Percentiles rank a stretch among this genome's conserved stretches.
Conservation (phyloP, 148 eudicot species). For the Silene uniflora region DNA sequence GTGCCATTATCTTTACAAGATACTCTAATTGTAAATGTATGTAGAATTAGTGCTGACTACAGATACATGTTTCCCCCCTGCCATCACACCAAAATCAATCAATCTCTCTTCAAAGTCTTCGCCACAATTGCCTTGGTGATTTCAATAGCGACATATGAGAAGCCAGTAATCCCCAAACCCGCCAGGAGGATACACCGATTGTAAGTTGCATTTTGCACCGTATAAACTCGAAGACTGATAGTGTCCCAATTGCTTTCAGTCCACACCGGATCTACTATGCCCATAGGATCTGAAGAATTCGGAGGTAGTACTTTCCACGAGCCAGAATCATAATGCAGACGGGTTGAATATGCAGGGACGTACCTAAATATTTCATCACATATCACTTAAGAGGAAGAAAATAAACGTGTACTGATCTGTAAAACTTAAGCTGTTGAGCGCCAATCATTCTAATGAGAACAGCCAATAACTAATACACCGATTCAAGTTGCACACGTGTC, state of each 20-base stretch:
- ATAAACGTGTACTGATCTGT: not conserved
- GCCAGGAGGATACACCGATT: constrained; percentile 52
- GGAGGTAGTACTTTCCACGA: constrained; percentile 63
- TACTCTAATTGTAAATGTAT: no score
- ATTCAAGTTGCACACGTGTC: not conserved
- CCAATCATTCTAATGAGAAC: not conserved
- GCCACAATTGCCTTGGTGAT: constrained; percentile 46
- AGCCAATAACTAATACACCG: not conserved
- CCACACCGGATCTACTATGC: constrained; percentile 72
- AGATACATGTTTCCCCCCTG: not conserved
- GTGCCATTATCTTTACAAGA: not conserved
- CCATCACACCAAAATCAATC: not conserved
- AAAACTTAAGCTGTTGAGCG: not conserved
- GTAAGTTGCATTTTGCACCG: constrained; percentile 47
- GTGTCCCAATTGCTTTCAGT: constrained; percentile 91
- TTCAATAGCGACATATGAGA: constrained; percentile 51
- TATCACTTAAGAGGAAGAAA: not conserved
- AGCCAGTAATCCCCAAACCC: constrained; percentile 59
- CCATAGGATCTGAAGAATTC: constrained; percentile 70
- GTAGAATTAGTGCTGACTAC: not conserved
- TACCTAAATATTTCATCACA: constrained; percentile 46
- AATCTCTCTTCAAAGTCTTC: constrained; percentile 78
- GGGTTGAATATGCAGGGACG: constrained; percentile 85
- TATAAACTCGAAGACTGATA: constrained; percentile 57
- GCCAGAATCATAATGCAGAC: constrained; percentile 67